Base-by-base conservation (phyloP, 108 stramenopile genomes). In the Skeletonema marinoi region DNA sequence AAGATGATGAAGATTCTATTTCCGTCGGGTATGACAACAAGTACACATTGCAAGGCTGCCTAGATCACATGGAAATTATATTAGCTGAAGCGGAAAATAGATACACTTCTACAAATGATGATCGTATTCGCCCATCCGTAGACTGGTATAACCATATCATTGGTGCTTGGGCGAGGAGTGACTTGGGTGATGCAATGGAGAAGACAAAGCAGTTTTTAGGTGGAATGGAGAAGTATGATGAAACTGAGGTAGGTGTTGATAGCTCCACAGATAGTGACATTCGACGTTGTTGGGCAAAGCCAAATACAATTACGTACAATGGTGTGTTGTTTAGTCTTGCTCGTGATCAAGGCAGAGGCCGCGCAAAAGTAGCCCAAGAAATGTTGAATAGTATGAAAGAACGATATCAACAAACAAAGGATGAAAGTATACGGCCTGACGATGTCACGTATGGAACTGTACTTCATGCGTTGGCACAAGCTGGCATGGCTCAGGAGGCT, bases 261-360 rank as follows among this genome's bases (percentile, higher is more conserved):
- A 30, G 21, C 8, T 31, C 32, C 30, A 35, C 31, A 21, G 12
- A 41, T 33, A 62, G 21, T 14, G 38, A 60, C 19, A 50, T 31
- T 33, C 70, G 70, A n/a, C 19, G 31, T 13, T 81, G 73, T 30
- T 71, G 62, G 69, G 73, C 74, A 21, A 71, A 65, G 5, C 93
- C 93, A 10, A 89, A 91, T 68, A 78, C 75, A 31, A 78, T 90
- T 12, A 86, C 88, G 29, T 93, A 91, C 87, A 93, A 91, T 61
- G 83, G 75, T 17, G 79, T 88, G 9, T 74, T 94, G 50, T 83
- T 77, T 63, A 78, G 87, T 30, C 64, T 82, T 19, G 73, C 86
- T 60, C 68, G 74, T 33, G 48, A 66, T 56, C 38, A 50, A 16
- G 63, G 63, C 35, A 66, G 68, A 38, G 79, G 65, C 6, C 17